Evolutionary conservation across 2,329 filamentous ascomycete genomes (phyloP), one percentile per base, ranked within the genome.

Genomic region (Didymella lethalis): DNA sequence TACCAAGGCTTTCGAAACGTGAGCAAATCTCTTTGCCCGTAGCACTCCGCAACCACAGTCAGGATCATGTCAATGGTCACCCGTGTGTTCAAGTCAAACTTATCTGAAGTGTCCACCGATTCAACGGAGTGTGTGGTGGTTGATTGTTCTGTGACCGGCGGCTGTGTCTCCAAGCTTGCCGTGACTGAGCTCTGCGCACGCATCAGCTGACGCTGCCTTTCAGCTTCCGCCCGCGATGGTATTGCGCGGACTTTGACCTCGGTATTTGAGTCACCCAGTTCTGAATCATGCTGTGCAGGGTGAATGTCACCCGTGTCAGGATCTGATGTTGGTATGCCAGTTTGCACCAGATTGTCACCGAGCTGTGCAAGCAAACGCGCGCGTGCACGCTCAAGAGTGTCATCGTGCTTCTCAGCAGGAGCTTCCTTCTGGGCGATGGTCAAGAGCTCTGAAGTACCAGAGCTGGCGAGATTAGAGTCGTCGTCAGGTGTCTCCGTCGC

Each of bases 41-140:
- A 98, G 65, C 91, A 87, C 78, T 97, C 93, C 68, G 92, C 93
- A 47, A 90, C 89, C 34, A 97, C 84, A 0, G 91, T 95, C 66
- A 97, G 81, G 52, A 97, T 91, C 92, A 96, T 96, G 78, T 96
- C 93, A 32, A 97, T 82, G 40, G 92, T 93, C n/a, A 88, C 89
- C 28, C 85, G 82, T 1, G 75, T 79, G 52, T 78, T 78, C 31
- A 67, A 61, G 23, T 71, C 80, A 82, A 83, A 73, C 84, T 86
- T 68, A 31, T 49, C 53, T 40, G 58, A 38, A 29, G 25, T 54
- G 28, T 36, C 18, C 14, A 41, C 52, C 16, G 44, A 51, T n/a
- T 20, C 14, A 11, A 36, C 28, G 36, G 41, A 25, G 26, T 11
- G 29, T 2, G 6, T 20, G 32, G 32, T 20, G 29, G 26, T 8